phyloP scores from a whole-genome alignment of 2,329 filamentous ascomycete species.

The Alternaria infectoria region DNA sequence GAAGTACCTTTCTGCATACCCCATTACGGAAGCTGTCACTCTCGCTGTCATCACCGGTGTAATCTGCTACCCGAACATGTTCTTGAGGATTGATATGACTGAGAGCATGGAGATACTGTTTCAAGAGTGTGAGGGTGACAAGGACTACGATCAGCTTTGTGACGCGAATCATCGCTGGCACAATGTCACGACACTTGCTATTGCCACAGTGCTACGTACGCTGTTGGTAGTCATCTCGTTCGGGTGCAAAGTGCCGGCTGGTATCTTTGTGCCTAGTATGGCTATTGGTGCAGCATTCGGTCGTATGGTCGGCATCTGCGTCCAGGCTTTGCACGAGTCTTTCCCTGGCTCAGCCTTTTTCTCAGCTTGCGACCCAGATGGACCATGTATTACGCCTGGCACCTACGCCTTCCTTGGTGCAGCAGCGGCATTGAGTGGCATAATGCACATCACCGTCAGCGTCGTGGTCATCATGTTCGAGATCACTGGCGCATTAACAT shows the following conservation, averaged over 20 bases:
- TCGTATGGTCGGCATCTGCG: slow-evolving; percentile 89
- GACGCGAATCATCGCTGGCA: slow-evolving; percentile 76
- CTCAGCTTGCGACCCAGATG: slow-evolving; percentile 84
- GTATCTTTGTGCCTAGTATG: slow-evolving; percentile 98
- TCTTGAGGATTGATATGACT: slow-evolving; percentile 96
- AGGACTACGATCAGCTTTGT: slow-evolving; percentile 90
- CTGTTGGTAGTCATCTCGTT: slow-evolving; percentile 94
- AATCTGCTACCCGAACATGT: slow-evolving; percentile 96
- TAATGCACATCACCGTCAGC: slow-evolving; percentile 97
- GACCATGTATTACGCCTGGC: slow-evolving; percentile 94
- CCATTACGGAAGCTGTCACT: slow-evolving; percentile 83
- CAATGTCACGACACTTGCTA: slow-evolving; percentile 77
- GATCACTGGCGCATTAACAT: slow-evolving; percentile 93
- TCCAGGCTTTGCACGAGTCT: slow-evolving; percentile 85
- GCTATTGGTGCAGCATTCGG: slow-evolving; percentile 95
- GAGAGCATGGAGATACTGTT: slow-evolving; percentile 99
- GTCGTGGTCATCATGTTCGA: slow-evolving; percentile 99
- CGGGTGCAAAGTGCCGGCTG: slow-evolving; percentile 95
- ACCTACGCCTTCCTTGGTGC: slow-evolving; percentile 97
- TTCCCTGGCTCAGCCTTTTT: slow-evolving; percentile 87
- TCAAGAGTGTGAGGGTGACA: slow-evolving; percentile 84
- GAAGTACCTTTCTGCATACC: slow-evolving; percentile 83
- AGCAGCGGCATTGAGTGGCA: slow-evolving; percentile 87
- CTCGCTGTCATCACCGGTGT: slow-evolving; percentile 84
- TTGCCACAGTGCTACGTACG: slow-evolving; percentile 81